Evolutionary conservation across 148 eudicot species (phyloP).

Genomic region (Silene uniflora): DNA sequence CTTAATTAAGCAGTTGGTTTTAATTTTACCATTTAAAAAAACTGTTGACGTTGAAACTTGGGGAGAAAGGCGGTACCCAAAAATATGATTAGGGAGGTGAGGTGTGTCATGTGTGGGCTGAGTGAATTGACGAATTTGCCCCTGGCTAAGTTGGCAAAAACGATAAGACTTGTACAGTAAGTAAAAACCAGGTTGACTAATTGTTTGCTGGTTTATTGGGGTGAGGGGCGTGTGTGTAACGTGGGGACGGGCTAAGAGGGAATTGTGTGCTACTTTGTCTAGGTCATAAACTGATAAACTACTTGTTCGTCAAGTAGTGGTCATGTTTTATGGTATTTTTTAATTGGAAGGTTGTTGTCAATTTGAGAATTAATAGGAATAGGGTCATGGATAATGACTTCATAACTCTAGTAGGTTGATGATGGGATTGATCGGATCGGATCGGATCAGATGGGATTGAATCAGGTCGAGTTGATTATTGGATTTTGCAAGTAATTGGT

Average conservation of each 20-base stretch:
- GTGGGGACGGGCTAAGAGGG: constrained; percentile 7
- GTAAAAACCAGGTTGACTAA: constrained; percentile 11
- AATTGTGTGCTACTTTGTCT: background rate
- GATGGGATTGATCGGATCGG: too few species aligned
- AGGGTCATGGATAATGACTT: background rate
- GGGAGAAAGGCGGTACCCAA: constrained; percentile 3
- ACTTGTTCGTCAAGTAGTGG: background rate
- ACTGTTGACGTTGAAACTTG: constrained; percentile 12
- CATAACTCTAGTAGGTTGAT: too few species aligned
- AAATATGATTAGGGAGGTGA: background rate
- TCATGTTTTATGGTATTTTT: background rate
- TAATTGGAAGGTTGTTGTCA: background rate
- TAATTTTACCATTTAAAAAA: background rate
- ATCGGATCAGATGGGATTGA: too few species aligned
- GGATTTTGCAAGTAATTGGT: too few species aligned
- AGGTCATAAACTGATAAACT: background rate
- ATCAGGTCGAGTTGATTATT: too few species aligned
- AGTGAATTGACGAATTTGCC: background rate
- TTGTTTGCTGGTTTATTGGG: background rate
- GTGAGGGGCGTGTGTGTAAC: constrained; percentile 12
- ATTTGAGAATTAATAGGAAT: too few species aligned
- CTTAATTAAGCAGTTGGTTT: constrained; percentile 12
- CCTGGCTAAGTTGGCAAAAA: background rate
- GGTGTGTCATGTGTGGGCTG: too few species aligned
- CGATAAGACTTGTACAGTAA: constrained; percentile 15